These are phyloP conservation scores for Trametes maxima DNA, from an alignment of 768 basidiomycete species.

Conservation along the genomic window DNA sequence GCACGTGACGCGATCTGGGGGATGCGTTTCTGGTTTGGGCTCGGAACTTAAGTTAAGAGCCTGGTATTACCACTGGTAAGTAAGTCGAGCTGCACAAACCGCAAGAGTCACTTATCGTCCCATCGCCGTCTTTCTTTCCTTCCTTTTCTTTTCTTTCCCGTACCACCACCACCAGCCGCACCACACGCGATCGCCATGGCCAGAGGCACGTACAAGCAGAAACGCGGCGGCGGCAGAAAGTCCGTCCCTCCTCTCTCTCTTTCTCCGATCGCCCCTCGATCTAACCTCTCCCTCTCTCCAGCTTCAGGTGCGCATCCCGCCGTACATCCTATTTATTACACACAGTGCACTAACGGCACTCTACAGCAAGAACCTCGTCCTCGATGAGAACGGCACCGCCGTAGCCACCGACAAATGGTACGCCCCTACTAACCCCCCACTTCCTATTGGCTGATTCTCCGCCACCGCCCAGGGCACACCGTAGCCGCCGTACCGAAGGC, in stretches of 20 bases:
- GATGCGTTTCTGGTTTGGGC: not conserved
- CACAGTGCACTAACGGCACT: constrained; percentile 4
- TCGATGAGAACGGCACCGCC: constrained; percentile 60
- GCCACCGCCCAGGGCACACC: constrained; percentile 17
- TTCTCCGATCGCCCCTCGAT: constrained; percentile 16
- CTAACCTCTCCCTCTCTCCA: constrained; percentile 11
- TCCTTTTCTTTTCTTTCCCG: not conserved
- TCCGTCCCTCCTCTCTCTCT: constrained; percentile 12
- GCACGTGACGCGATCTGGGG: constrained; percentile 13
- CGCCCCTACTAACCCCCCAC: constrained; percentile 20
- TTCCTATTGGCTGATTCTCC: constrained; percentile 10
- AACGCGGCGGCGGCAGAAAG: constrained; percentile 84
- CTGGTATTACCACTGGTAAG: not conserved
- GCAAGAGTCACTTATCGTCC: not conserved
- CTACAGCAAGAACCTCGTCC: constrained; percentile 57
- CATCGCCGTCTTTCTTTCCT: not conserved
- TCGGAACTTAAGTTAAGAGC: too few species aligned
- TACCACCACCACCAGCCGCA: not conserved
- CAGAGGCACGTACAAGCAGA: constrained; percentile 81
- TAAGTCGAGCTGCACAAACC: too few species aligned
- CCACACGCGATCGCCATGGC: constrained; percentile 23
- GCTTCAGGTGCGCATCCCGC: constrained; percentile 61
- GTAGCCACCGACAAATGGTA: constrained; percentile 52
- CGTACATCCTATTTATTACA: constrained; percentile 1
- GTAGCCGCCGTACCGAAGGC: constrained; percentile 28